Evolutionary conservation across 2,329 filamentous ascomycete species (phyloP).

Genomic region (Neofusicoccum cordaticola): DNA sequence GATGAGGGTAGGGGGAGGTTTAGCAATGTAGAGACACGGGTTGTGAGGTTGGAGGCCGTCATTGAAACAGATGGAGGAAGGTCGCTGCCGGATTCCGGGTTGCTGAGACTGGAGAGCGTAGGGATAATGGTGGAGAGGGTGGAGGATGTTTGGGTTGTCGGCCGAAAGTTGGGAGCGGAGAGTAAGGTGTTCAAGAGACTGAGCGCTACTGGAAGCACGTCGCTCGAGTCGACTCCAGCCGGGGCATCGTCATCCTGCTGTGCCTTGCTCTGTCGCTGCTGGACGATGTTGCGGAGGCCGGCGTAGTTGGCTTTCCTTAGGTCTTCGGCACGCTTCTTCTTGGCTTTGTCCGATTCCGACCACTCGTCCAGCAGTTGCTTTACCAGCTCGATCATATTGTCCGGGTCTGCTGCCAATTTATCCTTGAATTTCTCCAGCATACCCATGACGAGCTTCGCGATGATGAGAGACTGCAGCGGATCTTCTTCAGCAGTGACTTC

Average conservation of each 20-base stretch:
- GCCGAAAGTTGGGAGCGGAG: slow-evolving; percentile 32
- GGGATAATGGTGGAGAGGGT: slow-evolving; percentile 26
- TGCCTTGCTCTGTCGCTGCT: background rate
- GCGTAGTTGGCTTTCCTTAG: slow-evolving; percentile 26
- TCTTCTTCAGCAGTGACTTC: slow-evolving; percentile 37
- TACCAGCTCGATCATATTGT: slow-evolving; percentile 63
- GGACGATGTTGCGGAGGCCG: slow-evolving; percentile 28
- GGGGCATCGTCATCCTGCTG: background rate
- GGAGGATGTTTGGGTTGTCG: slow-evolving; percentile 26
- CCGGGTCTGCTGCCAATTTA: slow-evolving; percentile 62
- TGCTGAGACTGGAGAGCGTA: slow-evolving; percentile 27
- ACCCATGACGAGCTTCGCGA: slow-evolving; percentile 62
- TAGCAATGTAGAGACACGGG: slow-evolving; percentile 54
- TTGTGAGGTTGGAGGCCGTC: slow-evolving; percentile 4
- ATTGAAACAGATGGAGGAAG: slow-evolving; percentile 39
- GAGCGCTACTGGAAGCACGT: slow-evolving; percentile 40
- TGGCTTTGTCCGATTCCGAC: slow-evolving; percentile 41
- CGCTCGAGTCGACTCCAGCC: slow-evolving; percentile 29
- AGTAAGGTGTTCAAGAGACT: slow-evolving; percentile 40
- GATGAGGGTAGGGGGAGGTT: background rate
- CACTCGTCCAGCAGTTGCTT: slow-evolving; percentile 54
- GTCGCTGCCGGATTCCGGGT: slow-evolving; percentile 16
- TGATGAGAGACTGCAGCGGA: slow-evolving; percentile 50
- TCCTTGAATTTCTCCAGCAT: slow-evolving; percentile 64
- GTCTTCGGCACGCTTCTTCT: slow-evolving; percentile 37